These are phyloP conservation scores for Lactifluus pinguis DNA, from an alignment of 768 basidiomycete genomes.

Conservation along the genomic window DNA sequence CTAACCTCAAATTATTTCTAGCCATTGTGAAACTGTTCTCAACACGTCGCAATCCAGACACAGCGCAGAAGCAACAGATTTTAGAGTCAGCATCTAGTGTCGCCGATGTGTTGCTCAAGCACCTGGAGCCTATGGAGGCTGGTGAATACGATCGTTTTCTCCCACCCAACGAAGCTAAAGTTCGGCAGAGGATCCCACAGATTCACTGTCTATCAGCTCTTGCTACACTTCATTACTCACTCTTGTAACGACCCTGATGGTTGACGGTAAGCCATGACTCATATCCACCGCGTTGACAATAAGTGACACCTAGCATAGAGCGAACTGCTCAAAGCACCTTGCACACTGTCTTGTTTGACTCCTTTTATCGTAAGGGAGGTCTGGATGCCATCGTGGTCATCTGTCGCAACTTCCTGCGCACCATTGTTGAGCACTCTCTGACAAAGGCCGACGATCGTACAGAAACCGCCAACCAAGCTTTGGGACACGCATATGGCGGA, in stretches of 20 bases:
- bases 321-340: conserved; percentile 64
- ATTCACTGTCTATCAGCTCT: conserved; percentile 36
- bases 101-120: conserved; percentile 63
- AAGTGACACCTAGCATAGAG: conserved; percentile 37
- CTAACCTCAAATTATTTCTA: conserved; percentile 25
- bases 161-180: neutral
- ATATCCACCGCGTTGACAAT: conserved; percentile 1
- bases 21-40: conserved; percentile 85
- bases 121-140: conserved; percentile 45
- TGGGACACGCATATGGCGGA: conserved; percentile 70
- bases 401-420: conserved; percentile 43
- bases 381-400: conserved; percentile 56
- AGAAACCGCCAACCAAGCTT: conserved; percentile 48
- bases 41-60: conserved; percentile 67
- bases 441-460: conserved; percentile 49
- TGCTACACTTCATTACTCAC: conserved; percentile 50
- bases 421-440: conserved; percentile 46
- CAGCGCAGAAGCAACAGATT: conserved; percentile 70
- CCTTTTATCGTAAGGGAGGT: conserved; percentile 66
- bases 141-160: conserved; percentile 35
- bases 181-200: conserved; percentile 23
- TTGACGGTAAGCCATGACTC: conserved; percentile 41
- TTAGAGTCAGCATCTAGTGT: conserved; percentile 56
- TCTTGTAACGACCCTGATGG: conserved; percentile 40
- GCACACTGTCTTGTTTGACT: conserved; percentile 73